Percentiles rank a stretch among this genome's conserved stretches.
phyloP scores from a whole-genome alignment of 805 yeast species.

The Candida peoriensis region DNA sequence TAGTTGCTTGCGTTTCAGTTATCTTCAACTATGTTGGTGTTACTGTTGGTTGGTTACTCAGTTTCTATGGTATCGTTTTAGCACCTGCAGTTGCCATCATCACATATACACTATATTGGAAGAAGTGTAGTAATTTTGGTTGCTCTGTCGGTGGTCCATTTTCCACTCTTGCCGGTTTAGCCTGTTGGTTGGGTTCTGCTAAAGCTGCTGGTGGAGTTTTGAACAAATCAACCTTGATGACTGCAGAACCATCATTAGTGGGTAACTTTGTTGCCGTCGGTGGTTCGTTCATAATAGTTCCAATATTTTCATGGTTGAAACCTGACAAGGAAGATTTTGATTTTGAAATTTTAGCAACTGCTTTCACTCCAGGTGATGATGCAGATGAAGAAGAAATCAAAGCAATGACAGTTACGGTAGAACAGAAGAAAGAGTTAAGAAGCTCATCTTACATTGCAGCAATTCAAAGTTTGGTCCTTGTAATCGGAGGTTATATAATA shows the following conservation, averaged over 20 bases:
- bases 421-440: conserved; percentile 24
- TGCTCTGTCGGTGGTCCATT: conserved; percentile 22
- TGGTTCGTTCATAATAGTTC: conserved; percentile 28
- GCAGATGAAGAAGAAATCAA: conserved; percentile 28
- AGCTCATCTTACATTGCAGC: conserved; percentile 37
- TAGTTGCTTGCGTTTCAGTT: conserved; percentile 33
- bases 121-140: conserved; percentile 13
- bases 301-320: conserved; percentile 24
- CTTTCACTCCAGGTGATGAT: conserved; percentile 30
- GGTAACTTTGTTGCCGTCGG: conserved; percentile 21
- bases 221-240: conserved; percentile 15
- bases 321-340: conserved; percentile 25
- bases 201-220: conserved; percentile 18
- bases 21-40: conserved; percentile 38
- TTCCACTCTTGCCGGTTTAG: conserved; percentile 21
- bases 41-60: conserved; percentile 36
- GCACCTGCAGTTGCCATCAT: conserved; percentile 33
- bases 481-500: conserved; percentile 28
- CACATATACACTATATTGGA: conserved; percentile 30
- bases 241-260: conserved; percentile 13
- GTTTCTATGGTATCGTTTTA: conserved; percentile 35
- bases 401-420: conserved; percentile 20
- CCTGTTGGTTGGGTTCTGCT: conserved; percentile 22
- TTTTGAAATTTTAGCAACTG: conserved; percentile 13
- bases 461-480: conserved; percentile 30